Base-by-base conservation (phyloP, 2,329 filamentous ascomycete species). In the Sporothrix brunneoviolacea region DNA sequence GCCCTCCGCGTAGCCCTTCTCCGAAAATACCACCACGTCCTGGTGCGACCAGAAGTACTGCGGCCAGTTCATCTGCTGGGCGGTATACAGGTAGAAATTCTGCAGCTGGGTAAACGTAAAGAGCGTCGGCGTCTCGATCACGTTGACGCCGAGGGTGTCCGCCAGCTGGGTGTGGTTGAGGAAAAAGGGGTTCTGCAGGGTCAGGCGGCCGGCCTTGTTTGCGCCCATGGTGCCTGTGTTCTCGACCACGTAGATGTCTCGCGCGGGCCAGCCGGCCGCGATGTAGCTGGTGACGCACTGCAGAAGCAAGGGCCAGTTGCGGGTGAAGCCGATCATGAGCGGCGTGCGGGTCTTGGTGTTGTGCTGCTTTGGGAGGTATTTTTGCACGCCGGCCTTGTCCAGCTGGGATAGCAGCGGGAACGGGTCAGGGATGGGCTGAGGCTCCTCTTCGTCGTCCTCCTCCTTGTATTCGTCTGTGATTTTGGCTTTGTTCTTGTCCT, bases 321-420 rank as follows among this genome's bases (percentile, higher is more conserved):
- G 68, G 0, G 77, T 79, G 64, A 82, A 82, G n/a, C 77, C 75
- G 53, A 82, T 78, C 43, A 81, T 66, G 8, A 82, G 68, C 2
- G 78, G 76, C 4, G 78, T 40, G 22, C 40, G 48, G 6, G 36
- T 51, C 4, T 66, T 62, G 46, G 64, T 65, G 58, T 69, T 66
- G 4, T 68, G 59, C 50, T 71, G 64, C 35, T 62, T 55, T 15
- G 62, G 59, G 0, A 73, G 68, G 9, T 60, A 48, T 55, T 76
- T 76, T 66, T 73, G 75, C 21, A 58, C 1, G 68, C 65, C 2
- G 71, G 71, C 5, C 66, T 61, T 42, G 54, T 58, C 13, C 66
- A 62, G 8, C 61, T 63, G 40, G 19, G 62, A 58, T 8, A 73
- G 61, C 7, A 65, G 60, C 2, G 70, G 70, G 54, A 74, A 74